A percentile compares a stretch with the other conserved stretches of the same genome.
phyloP scores from a whole-genome alignment of 2,329 filamentous ascomycete species.

The Epicoccum sorghinum region DNA sequence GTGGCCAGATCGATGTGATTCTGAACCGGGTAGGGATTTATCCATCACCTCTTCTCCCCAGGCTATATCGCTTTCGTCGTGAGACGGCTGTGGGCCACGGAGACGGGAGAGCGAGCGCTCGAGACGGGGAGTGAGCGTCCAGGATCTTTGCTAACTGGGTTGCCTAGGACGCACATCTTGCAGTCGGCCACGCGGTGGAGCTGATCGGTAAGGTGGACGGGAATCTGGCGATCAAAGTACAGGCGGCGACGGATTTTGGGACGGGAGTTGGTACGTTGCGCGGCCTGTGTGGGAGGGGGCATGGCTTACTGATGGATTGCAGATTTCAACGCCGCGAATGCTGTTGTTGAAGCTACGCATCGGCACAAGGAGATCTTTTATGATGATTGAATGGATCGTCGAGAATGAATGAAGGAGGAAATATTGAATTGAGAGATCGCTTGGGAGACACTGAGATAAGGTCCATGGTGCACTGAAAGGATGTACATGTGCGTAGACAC shows the following conservation, averaged over 20 bases:
- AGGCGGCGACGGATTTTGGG: slow-evolving; percentile 73
- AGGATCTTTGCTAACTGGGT: too few relatives aligned
- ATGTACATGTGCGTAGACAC: too few relatives aligned
- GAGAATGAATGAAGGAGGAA: too few relatives aligned
- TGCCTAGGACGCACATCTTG: slow-evolving; percentile 72
- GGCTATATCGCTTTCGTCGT: too few relatives aligned
- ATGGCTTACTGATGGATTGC: not conserved
- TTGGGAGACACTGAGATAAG: not conserved
- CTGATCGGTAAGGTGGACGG: slow-evolving; percentile 80
- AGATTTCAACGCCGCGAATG: slow-evolving; percentile 79
- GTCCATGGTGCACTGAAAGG: not conserved
- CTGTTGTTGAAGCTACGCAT: slow-evolving; percentile 86
- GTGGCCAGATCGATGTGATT: slow-evolving; percentile 74
- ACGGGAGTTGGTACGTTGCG: slow-evolving; percentile 66
- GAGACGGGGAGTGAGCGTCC: too few relatives aligned
- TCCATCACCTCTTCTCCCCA: too few relatives aligned
- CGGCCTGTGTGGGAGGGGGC: not conserved
- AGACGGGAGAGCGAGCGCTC: too few relatives aligned
- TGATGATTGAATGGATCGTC: slow-evolving; percentile 45
- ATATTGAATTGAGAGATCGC: too few relatives aligned
- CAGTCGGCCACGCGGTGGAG: slow-evolving; percentile 72
- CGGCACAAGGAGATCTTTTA: slow-evolving; percentile 82
- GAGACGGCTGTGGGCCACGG: not conserved
- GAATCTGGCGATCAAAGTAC: slow-evolving; percentile 73
- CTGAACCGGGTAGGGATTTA: slow-evolving; percentile 67